These are phyloP conservation scores for Hortaea sp. DNA, from an alignment of 2,329 filamentous ascomycete genomes.

Conservation along the genomic window DNA sequence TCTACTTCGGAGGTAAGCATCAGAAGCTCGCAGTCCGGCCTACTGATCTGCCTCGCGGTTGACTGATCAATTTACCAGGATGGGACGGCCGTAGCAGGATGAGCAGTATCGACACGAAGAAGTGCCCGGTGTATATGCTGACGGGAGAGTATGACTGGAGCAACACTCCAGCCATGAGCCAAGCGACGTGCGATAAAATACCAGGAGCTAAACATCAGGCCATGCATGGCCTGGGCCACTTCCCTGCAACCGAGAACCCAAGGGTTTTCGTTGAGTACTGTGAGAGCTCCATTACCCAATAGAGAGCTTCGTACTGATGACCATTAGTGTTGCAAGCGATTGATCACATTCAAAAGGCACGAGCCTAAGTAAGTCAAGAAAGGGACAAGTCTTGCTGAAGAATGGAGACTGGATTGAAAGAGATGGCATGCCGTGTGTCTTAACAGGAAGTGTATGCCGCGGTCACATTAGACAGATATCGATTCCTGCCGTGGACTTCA, in stretches of 20 bases:
- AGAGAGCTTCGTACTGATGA: no score
- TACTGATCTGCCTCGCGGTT: no score
- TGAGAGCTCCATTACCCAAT: slow-evolving; percentile 1
- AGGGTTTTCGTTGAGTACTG: slow-evolving; percentile 22
- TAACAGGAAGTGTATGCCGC: no score
- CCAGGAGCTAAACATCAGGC: slow-evolving; percentile 34
- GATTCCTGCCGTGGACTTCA: no score
- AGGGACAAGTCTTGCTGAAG: no score
- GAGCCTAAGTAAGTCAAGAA: no score
- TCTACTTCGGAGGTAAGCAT: slow-evolving; percentile 34
- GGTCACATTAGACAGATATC: no score
- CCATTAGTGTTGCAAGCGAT: slow-evolving; percentile 22
- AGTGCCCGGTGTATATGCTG: slow-evolving; percentile 42
- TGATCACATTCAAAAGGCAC: slow-evolving; percentile 22
- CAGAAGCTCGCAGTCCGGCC: no score
- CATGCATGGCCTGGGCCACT: slow-evolving; percentile 39
- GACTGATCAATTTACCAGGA: slow-evolving; percentile 14
- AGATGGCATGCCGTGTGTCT: no score
- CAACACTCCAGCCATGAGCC: slow-evolving; percentile 38
- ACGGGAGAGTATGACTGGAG: slow-evolving; percentile 42
- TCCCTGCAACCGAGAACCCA: slow-evolving; percentile 36
- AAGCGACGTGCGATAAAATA: slow-evolving; percentile 39
- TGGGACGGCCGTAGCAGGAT: slow-evolving; percentile 37
- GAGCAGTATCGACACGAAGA: slow-evolving; percentile 36
- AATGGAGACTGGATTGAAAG: no score